Evolutionary conservation across 257 asterid genomes (phyloP).

Genomic region (Solanum bulbocastanum): DNA sequence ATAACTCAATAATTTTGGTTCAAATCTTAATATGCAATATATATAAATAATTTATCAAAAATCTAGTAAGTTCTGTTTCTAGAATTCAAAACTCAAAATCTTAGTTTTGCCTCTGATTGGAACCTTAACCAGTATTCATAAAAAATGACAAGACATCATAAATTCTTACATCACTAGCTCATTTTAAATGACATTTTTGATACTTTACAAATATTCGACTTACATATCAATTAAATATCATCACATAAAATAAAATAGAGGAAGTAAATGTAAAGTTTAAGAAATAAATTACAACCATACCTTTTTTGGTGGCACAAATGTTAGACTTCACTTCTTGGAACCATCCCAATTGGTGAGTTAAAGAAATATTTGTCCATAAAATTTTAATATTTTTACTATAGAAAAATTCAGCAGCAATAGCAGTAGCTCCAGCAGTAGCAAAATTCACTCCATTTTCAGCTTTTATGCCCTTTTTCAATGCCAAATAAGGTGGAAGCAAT

Average conservation of each 20-base stretch:
- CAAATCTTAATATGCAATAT: too few relatives aligned
- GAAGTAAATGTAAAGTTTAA: neutral
- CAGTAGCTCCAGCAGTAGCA: constrained; percentile 87
- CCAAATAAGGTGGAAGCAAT: constrained; percentile 46
- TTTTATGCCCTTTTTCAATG: constrained; percentile 21
- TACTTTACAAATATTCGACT: neutral
- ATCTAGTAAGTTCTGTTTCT: neutral
- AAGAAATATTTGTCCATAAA: constrained; percentile 60
- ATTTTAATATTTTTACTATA: constrained; percentile 42
- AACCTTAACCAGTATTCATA: neutral
- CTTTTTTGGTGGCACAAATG: constrained; percentile 43
- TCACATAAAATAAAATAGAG: neutral
- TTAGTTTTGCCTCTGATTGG: neutral
- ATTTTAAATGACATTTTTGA: neutral
- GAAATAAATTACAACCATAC: constrained; percentile 8
- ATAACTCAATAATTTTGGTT: too few relatives aligned
- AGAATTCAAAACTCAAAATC: neutral
- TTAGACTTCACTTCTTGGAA: constrained; percentile 50
- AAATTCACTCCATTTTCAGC: constrained; percentile 60
- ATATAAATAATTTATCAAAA: neutral
- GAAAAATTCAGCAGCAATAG: constrained; percentile 55
- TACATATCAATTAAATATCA: neutral
- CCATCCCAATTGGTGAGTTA: constrained; percentile 62
- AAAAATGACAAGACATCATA: neutral
- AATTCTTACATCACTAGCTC: neutral